Evolutionary conservation across 257 asterid genomes (phyloP), one percentile per base, ranked within the genome.

Genomic region (Fraxinus excelsior): DNA sequence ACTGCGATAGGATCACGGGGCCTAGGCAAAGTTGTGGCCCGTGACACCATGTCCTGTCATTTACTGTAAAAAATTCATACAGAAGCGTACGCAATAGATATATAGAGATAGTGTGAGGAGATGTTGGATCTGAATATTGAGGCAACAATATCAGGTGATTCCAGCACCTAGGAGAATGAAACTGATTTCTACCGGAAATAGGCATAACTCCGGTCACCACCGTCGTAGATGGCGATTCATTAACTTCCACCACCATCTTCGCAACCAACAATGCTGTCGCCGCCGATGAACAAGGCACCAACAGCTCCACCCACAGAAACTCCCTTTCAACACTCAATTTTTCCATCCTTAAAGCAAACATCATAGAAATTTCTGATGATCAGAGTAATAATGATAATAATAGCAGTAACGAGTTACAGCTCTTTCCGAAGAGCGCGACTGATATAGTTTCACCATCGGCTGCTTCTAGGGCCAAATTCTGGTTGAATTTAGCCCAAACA

Each of bases 101-200:
- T 13, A 46, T 51, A 18, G 16, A 18, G 4, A 14, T 1, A 19
- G n/a, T n/a, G n/a, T n/a, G n/a, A 78, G 76, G 83, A 84, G 75
- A 89, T 92, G 97, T 91, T 94, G 92, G 97, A 94, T 94, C 96
- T 94, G 77, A 94, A 94, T 79, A 78, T 85, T 34, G 95, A 87
- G 40, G 91, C 90, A 71, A 90, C 73, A 70, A 76, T 86, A 72
- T 83, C 88, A 2, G 72, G 68, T 34, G 90, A 76, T 71, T 82
- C 88, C 49, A 26, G 10, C 51, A 37, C 68, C 74, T 76, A 79
- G 84, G 85, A 72, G 72, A 88, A 84, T 60, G 92, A 86, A 3
- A 81, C 78, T 62, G 82, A 62, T n/a, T 53, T 6, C 83, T 81
- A 23, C 78, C 51, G 60, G 66, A 72, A 60, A 65, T 86, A 69